These are phyloP conservation scores for Pestalotiopsis sp. DNA, from an alignment of 2,329 filamentous ascomycete genomes.

Conservation along the genomic window DNA sequence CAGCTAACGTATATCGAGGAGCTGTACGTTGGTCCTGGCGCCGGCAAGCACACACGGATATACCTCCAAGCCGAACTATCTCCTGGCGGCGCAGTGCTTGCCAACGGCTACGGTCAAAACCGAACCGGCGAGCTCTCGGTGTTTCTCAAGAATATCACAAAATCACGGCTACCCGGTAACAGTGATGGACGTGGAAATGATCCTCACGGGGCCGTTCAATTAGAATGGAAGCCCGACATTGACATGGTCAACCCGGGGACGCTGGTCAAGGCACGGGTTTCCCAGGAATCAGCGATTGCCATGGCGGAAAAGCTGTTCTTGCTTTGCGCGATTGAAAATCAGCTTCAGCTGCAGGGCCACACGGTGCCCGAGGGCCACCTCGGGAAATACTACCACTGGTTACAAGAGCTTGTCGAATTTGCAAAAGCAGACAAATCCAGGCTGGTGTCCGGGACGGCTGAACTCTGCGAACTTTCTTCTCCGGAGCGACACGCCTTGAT, in stretches of 20 bases:
- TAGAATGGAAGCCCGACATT: background rate
- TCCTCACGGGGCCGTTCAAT: background rate
- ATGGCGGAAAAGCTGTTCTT: background rate
- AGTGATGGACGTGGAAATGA: background rate
- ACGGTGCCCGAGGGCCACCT: background rate
- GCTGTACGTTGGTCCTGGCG: background rate
- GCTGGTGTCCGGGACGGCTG: background rate
- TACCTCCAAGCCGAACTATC: background rate
- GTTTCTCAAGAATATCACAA: background rate
- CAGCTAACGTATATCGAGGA: slow-evolving; percentile 5
- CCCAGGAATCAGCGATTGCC: background rate
- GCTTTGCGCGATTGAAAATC: background rate
- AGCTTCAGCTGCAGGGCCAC: background rate
- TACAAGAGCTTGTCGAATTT: background rate
- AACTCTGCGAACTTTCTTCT: background rate
- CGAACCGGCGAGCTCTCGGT: background rate
- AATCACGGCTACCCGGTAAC: background rate
- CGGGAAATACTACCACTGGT: background rate
- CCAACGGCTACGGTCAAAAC: background rate
- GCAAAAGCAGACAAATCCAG: background rate
- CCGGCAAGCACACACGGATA: background rate
- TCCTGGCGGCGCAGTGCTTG: background rate
- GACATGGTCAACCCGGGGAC: background rate
- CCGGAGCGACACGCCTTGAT: background rate
- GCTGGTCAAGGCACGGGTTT: background rate